A percentile compares a stretch with the other conserved stretches of the same genome.
Evolutionary conservation across 306 rosid species (phyloP).

Genomic region (Clitoria ternatea): DNA sequence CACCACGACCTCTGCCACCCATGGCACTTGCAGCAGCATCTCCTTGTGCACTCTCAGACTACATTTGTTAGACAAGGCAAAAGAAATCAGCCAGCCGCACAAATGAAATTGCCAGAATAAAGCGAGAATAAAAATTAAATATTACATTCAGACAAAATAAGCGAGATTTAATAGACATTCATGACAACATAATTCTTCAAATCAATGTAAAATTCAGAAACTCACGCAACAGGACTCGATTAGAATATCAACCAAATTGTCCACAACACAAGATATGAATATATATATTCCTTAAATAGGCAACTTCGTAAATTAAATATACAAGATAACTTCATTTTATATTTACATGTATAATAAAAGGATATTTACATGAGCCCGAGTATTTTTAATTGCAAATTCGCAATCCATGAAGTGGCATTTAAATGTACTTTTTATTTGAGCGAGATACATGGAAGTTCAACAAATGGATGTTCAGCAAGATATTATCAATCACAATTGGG

Average conservation of each 20-base stretch:
- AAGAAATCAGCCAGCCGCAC: constrained; percentile 4
- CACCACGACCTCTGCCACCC: constrained; percentile 98
- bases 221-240: neutral
- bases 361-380: too few species aligned
- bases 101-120: neutral
- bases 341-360: too few species aligned
- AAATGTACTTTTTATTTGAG: too few species aligned
- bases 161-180: neutral
- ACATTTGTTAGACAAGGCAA: constrained; percentile 24
- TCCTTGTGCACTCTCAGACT: constrained; percentile 99
- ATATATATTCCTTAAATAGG: neutral
- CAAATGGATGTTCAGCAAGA: too few species aligned
- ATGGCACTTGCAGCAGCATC: constrained; percentile 98
- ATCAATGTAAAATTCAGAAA: neutral
- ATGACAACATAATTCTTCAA: neutral
- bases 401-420: too few species aligned
- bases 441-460: too few species aligned
- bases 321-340: too few species aligned
- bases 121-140: neutral
- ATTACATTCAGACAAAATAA: neutral
- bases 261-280: neutral
- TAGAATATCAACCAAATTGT: neutral
- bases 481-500: too few species aligned
- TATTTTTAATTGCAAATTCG: too few species aligned
- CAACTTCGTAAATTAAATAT: neutral